Evolutionary conservation across 148 eudicot genomes (phyloP).

Genomic region (Chenopodium quinoa): DNA sequence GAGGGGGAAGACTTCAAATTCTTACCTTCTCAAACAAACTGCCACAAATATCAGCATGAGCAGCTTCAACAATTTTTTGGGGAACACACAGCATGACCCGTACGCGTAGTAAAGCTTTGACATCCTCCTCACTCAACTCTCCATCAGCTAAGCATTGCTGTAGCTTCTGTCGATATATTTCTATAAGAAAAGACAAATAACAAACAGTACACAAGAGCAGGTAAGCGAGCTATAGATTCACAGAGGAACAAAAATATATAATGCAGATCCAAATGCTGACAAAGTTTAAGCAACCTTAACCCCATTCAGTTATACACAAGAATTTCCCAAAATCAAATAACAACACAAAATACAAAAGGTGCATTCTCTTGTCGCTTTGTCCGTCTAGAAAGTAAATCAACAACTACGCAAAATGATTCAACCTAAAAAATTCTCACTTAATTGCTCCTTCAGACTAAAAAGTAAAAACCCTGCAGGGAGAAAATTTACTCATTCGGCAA

Average conservation of each 20-base stretch:
- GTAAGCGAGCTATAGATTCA: neutral
- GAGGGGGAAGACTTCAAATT: neutral
- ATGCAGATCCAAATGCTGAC: neutral
- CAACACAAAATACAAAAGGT: neutral
- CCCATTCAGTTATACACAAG: neutral
- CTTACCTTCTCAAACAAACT: slow-evolving; percentile 81
- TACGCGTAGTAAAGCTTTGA: slow-evolving; percentile 61
- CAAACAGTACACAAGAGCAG: neutral
- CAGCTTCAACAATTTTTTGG: slow-evolving; percentile 76
- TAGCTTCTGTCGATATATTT: slow-evolving; percentile 88
- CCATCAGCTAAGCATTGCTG: slow-evolving; percentile 78
- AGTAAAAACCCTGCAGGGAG: neutral
- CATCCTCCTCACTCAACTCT: slow-evolving; percentile 79
- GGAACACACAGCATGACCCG: slow-evolving; percentile 88
- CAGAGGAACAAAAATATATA: neutral
- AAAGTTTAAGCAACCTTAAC: neutral
- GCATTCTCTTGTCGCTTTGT: neutral
- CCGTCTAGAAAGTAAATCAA: neutral
- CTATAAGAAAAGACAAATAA: slow-evolving; percentile 35
- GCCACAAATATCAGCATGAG: slow-evolving; percentile 88
- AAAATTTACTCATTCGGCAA: neutral
- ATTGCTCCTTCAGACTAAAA: neutral
- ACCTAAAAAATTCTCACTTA: too few relatives aligned
- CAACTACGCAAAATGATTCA: neutral
- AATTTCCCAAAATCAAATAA: neutral